Base-by-base conservation (phyloP, 345 rosid genomes). In the Salix suchowensis region DNA sequence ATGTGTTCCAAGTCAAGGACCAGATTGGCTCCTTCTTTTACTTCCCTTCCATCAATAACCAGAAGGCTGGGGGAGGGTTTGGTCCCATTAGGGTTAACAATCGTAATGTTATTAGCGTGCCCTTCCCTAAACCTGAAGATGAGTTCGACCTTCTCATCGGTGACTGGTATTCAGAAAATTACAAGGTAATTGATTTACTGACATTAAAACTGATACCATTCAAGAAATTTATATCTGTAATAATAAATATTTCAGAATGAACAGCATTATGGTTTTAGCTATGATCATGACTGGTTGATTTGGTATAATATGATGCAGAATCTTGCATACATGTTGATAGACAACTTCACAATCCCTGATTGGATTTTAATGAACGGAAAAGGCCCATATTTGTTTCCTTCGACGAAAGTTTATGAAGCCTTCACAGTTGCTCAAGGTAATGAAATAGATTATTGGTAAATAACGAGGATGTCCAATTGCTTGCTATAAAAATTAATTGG, bases 341-440 rank as follows among this genome's bases (percentile, higher is more conserved):
- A 48, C 21, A 28, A 36, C 2, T 16, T 44, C 18, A 64, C 50
- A n/a, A 34, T 2, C 36, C 90, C 90, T 11, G 61, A 66, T 28
- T 52, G 5, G 67, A 82, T 84, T 64, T 79, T 84, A 39, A 86
- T 84, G 60, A 88, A 86, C 65, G 88, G 88, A 5, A 81, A 73
- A 71, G 77, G 42, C 54, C 74, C 90, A 28, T 80, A 67, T 36
- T 12, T 46, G 26, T 54, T 78, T 14, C 42, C 65, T 7, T n/a
- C 71, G 5, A 48, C 79, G 3, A 68, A 65, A 36, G 42, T 48
- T 8, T 72, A 73, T 48, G 84, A 77, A 68, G 65, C 84, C 12
- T 77, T 85, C 72, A 77, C 75, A 1, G 85, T 88, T 11, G 58
- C 79, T 58, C 30, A 71, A 81, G 90, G 88, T 85, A 79, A 12